These are phyloP conservation scores for Claviceps purpurea DNA, from an alignment of 2,329 filamentous ascomycete species.

Conservation along the genomic window DNA sequence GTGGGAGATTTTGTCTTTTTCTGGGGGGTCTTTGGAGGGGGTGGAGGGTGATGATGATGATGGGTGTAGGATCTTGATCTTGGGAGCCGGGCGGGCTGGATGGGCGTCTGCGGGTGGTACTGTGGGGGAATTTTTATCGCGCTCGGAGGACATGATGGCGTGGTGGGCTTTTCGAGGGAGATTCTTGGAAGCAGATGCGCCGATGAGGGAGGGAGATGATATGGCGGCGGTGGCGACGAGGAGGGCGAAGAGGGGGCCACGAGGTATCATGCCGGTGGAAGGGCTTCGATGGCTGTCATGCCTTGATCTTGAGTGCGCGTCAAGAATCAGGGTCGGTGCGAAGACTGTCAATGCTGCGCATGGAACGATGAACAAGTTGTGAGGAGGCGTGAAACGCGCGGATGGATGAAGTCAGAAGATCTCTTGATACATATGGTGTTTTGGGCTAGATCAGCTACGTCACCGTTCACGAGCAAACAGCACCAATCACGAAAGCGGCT, in stretches of 20 bases:
- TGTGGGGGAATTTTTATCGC: neutral
- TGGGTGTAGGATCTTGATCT: slow-evolving; percentile 2
- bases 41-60: neutral
- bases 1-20: slow-evolving; percentile 11
- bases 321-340: too few species aligned
- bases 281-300: too few species aligned
- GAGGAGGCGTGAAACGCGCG: too few species aligned
- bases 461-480: too few species aligned
- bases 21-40: slow-evolving; percentile 4
- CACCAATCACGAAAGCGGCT: too few species aligned
- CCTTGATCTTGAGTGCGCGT: too few species aligned
- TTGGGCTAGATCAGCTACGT: too few species aligned
- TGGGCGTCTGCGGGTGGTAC: neutral
- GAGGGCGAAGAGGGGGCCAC: neutral
- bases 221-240: neutral
- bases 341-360: too few species aligned
- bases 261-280: neutral
- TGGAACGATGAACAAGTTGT: too few species aligned
- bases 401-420: too few species aligned
- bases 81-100: slow-evolving; percentile 1
- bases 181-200: neutral
- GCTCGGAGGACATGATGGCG: neutral
- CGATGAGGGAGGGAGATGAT: neutral
- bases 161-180: neutral
- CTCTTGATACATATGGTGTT: too few species aligned